Percentiles rank a stretch among this genome's conserved stretches.
These are phyloP conservation scores for Furculomyces boomerangus DNA, from an alignment of 371 early-diverging fungal species.

Conservation along the genomic window DNA sequence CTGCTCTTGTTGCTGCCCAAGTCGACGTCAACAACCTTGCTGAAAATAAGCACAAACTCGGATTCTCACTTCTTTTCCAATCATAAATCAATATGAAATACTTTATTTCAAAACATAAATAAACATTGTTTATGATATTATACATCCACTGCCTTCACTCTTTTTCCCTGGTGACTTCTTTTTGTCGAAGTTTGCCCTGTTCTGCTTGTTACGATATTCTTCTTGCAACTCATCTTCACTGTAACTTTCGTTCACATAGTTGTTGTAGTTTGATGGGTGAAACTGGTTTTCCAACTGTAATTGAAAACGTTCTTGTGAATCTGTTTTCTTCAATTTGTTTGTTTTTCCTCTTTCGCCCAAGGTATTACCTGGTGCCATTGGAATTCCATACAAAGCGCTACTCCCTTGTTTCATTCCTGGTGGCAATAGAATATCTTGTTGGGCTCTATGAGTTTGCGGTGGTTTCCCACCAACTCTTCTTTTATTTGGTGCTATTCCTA, in stretches of 20 bases:
- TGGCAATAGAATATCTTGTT: background rate
- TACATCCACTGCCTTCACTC: background rate
- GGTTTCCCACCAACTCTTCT: background rate
- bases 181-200: background rate
- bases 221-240: no score
- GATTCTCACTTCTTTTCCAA: conserved; percentile 63
- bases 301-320: background rate
- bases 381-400: background rate
- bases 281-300: background rate
- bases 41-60: conserved; percentile 92
- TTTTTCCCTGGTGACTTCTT: background rate
- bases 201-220: background rate
- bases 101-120: no score
- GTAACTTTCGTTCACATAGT: background rate
- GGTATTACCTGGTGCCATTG: background rate
- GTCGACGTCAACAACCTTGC: conserved; percentile 80
- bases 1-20: conserved; percentile 77
- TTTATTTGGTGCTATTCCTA: background rate
- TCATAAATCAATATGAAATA: conserved; percentile 15
- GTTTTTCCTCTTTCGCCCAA: background rate
- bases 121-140: background rate
- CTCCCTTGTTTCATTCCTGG: background rate
- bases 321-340: background rate
- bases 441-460: background rate
- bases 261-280: background rate